Evolutionary conservation across 129 eudicot species (phyloP).

Genomic region (Tagetes patula): DNA sequence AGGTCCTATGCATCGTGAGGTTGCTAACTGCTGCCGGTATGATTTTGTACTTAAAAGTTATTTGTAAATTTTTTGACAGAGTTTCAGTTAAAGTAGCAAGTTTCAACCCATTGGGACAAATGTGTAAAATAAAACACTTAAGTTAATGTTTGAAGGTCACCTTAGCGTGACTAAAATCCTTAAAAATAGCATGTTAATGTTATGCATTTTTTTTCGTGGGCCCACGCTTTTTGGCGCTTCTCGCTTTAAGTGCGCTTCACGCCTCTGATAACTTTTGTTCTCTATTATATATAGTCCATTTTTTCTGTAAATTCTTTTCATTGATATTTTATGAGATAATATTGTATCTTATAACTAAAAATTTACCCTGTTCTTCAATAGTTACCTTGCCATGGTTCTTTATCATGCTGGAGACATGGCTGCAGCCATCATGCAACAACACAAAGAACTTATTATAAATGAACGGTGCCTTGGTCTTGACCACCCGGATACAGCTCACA

Average conservation of each 20-base stretch:
- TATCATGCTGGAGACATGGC: constrained; percentile 99
- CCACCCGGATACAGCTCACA: constrained; percentile 98
- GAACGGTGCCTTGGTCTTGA: constrained; percentile 90
- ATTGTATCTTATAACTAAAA: background rate
- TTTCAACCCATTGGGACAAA: background rate
- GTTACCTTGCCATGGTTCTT: constrained; percentile 93
- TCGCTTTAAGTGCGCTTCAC: too few relatives aligned
- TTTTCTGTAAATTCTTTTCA: too few relatives aligned
- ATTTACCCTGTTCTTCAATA: background rate
- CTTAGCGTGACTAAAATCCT: too few relatives aligned
- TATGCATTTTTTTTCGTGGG: too few relatives aligned
- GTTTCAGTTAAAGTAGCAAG: background rate
- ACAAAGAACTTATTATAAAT: constrained; percentile 89
- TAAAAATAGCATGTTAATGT: too few relatives aligned
- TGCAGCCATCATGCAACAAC: constrained; percentile 93
- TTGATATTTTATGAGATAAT: constrained; percentile 10
- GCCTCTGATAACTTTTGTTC: too few relatives aligned
- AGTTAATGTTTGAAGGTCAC: background rate
- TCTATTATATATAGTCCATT: too few relatives aligned
- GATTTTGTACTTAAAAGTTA: constrained; percentile 4
- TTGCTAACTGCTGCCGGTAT: constrained; percentile 97
- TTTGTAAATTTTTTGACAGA: background rate
- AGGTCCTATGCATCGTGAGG: constrained; percentile 99
- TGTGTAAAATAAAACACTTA: background rate
- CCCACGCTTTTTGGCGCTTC: too few relatives aligned